Base-by-base conservation (phyloP, 768 basidiomycete species). In the Vararia minispora region DNA sequence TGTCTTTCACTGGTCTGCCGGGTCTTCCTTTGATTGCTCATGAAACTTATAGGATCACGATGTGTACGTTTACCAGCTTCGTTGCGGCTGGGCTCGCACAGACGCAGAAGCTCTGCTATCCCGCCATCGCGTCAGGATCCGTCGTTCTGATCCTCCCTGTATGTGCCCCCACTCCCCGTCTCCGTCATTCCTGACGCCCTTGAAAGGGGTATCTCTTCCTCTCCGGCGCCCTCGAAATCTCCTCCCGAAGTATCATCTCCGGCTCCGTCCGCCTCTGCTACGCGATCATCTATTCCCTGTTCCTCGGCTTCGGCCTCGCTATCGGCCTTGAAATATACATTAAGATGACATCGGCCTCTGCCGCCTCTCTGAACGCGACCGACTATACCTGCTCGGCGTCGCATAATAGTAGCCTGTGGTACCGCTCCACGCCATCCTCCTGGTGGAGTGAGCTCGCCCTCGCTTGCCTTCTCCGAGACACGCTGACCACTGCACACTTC, bases 191-290 rank as follows among this genome's bases (percentile, higher is more conserved):
- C 17, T 47, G 7, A n/a, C n/a, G n/a, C n/a, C n/a, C n/a, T n/a
- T n/a, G n/a, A n/a, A 37, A 62, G 58, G 79, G 79, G 4, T 77
- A 78, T 43, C 71, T 80, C 36, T 72, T 81, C 12, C 66, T 81
- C 13, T 69, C 63, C 49, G 87, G 79, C 31, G 68, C 77, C 11
- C 72, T 88, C 20, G 86, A 88, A 52, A 58, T 88, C 18, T 72
- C 82, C 43, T 79, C 83, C 5, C 71, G 84, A 12, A 82, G 81
- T 42, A 77, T 90, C 51, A 73, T 86, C 24, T 67, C 83, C 1
- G 85, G 87, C 12, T 78, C 82, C 12, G 84, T 89, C 22, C 69
- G 84, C 24, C 64, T 89, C 8, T 81, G 80, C 48, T 88, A 81
- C 50, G 71, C 81, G 20, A 64, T 82, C 36, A 71, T 81, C 41